Evolutionary conservation across 192 early-diverging fungal species (phyloP).

Genomic region (Dissophora globulifera): DNA sequence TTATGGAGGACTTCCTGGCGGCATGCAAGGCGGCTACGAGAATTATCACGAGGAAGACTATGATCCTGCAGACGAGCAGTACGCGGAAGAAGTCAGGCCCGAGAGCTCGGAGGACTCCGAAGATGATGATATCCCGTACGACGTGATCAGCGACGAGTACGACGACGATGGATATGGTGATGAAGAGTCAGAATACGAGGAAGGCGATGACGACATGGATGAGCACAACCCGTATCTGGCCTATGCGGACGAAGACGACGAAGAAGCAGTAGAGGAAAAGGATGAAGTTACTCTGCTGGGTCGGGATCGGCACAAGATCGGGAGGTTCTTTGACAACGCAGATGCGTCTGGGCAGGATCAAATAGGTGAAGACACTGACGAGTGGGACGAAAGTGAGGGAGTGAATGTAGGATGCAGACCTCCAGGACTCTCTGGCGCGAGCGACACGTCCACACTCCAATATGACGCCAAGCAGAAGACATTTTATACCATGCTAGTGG

Average conservation of each 20-base stretch:
- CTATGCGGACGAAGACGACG: conserved; percentile 23
- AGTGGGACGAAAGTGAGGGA: conserved; percentile 46
- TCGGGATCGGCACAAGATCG: conserved; percentile 44
- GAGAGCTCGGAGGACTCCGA: conserved; percentile 23
- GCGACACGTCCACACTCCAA: background rate
- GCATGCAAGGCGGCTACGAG: conserved; percentile 28
- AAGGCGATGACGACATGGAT: conserved; percentile 22
- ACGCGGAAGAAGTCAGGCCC: background rate
- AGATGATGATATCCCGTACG: conserved; percentile 31
- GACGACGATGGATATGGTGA: conserved; percentile 42
- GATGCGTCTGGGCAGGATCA: background rate
- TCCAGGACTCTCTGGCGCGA: conserved; percentile 5
- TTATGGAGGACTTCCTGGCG: conserved; percentile 27
- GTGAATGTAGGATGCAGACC: conserved; percentile 39
- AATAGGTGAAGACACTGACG: conserved; percentile 11
- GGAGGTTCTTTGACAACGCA: conserved; percentile 38
- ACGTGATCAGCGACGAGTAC: conserved; percentile 46
- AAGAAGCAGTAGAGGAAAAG: conserved; percentile 11
- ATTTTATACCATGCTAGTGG: conserved; percentile 35
- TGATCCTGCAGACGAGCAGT: background rate
- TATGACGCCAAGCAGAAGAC: conserved; percentile 24
- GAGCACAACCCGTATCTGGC: conserved; percentile 35
- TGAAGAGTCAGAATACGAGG: conserved; percentile 2
- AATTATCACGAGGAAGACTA: conserved; percentile 12
- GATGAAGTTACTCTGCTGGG: conserved; percentile 42